phyloP scores from a whole-genome alignment of 331 rosid species.

The Telfairia occidentalis region DNA sequence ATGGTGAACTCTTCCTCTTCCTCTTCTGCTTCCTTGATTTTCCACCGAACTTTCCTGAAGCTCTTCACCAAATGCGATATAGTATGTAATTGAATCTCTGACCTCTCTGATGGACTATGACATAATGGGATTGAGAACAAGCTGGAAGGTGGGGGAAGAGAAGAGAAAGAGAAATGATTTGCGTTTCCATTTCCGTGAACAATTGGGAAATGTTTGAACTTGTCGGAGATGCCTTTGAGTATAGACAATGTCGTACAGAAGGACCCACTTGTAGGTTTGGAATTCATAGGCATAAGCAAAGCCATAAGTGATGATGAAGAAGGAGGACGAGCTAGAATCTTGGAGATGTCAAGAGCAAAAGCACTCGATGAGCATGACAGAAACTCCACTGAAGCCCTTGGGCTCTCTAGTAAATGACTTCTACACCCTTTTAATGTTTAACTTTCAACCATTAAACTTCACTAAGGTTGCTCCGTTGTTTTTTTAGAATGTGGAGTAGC shows the following conservation, averaged over 20 bases:
- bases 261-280: constrained; percentile 34
- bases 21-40: no score
- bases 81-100: no score
- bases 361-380: constrained; percentile 95
- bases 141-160: constrained; percentile 71
- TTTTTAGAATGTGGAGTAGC: no score
- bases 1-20: no score
- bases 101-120: constrained; percentile 75
- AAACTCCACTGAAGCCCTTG: constrained; percentile 92
- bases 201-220: constrained; percentile 33
- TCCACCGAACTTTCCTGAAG: no score
- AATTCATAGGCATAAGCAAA: background rate
- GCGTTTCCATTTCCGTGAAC: constrained; percentile 24
- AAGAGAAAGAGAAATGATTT: constrained; percentile 66
- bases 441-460: constrained; percentile 29
- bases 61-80: no score
- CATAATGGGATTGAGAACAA: constrained; percentile 83
- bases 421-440: constrained; percentile 24
- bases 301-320: no score
- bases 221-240: constrained; percentile 44
- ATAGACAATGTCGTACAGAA: constrained; percentile 34
- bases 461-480: no score
- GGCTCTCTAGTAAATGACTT: constrained; percentile 72
- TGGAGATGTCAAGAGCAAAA: constrained; percentile 78
- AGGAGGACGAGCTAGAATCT: constrained; percentile 44